Conservation (phyloP, 441 rosid genomes). For the Cnidoscolus chayamansa region DNA sequence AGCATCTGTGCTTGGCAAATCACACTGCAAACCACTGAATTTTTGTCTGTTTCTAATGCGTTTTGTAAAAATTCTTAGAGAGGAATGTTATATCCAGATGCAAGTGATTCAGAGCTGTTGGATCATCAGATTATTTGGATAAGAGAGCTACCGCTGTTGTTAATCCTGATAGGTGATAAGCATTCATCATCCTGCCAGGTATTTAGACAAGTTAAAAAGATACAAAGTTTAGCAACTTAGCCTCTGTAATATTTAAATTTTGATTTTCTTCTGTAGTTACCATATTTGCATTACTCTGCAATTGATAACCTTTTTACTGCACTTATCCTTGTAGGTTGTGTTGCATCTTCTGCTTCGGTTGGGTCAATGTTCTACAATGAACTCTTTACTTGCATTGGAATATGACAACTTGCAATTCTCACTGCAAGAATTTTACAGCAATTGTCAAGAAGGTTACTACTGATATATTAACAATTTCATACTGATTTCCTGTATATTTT, state of each 20-base stretch:
- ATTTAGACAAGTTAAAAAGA: conserved; percentile 18
- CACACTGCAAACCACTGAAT: not conserved
- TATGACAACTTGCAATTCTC: conserved; percentile 47
- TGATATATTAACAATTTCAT: conserved; percentile 11
- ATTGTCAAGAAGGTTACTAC: conserved; percentile 46
- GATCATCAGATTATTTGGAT: conserved; percentile 2
- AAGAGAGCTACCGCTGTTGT: conserved; percentile 1
- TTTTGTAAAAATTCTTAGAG: not conserved
- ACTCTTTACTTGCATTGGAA: conserved; percentile 45
- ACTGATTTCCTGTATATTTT: conserved; percentile 22
- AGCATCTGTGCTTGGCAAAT: not conserved
- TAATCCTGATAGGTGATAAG: conserved; percentile 39
- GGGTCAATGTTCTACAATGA: conserved; percentile 51
- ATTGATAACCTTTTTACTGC: conserved; percentile 14
- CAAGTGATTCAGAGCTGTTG: not conserved
- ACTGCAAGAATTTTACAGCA: conserved; percentile 55
- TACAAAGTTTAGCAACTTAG: not conserved
- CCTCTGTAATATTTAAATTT: not conserved
- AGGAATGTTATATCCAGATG: not conserved
- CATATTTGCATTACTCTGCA: conserved; percentile 12
- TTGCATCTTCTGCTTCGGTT: conserved; percentile 64
- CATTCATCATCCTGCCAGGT: conserved; percentile 66
- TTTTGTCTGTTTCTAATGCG: not conserved
- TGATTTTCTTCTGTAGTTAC: not conserved
- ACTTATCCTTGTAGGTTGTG: conserved; percentile 49